Conservation (phyloP, 2,329 filamentous ascomycete genomes). For the Xylariaceae sp. region DNA sequence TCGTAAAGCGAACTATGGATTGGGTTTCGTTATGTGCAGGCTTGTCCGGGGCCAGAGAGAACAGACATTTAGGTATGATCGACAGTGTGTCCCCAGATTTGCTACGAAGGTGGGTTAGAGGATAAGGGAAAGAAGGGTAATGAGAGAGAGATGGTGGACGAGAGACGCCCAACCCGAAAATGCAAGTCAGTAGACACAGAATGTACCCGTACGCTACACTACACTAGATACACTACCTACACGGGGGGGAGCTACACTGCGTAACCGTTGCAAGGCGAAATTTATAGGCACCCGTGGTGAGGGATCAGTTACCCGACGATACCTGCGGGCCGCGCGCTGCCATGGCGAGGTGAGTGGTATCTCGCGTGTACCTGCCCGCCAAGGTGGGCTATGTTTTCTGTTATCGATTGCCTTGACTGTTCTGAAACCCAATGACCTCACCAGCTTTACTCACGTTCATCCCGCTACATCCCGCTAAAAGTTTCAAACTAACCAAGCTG, state of each 20-base stretch:
- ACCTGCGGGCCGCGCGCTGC: neutral
- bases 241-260: neutral
- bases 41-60: neutral
- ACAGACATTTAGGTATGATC: neutral
- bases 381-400: slow-evolving; percentile 15
- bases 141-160: slow-evolving; percentile 1
- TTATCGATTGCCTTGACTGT: slow-evolving; percentile 16
- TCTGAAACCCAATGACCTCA: slow-evolving; percentile 20
- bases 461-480: no score
- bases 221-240: no score
- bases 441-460: neutral
- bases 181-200: neutral
- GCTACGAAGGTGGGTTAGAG: neutral
- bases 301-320: neutral
- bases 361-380: neutral
- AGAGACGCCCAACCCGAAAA: slow-evolving; percentile 2
- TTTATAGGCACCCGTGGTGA: neutral
- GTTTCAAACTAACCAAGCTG: neutral
- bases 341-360: neutral
- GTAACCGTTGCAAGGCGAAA: neutral
- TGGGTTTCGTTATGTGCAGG: neutral
- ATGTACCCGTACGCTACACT: neutral
- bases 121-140: neutral
- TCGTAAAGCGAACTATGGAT: neutral
- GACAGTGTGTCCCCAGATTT: neutral